Conservation (phyloP, 1,284 basidiomycete genomes). For the Marasmius fiardii region DNA sequence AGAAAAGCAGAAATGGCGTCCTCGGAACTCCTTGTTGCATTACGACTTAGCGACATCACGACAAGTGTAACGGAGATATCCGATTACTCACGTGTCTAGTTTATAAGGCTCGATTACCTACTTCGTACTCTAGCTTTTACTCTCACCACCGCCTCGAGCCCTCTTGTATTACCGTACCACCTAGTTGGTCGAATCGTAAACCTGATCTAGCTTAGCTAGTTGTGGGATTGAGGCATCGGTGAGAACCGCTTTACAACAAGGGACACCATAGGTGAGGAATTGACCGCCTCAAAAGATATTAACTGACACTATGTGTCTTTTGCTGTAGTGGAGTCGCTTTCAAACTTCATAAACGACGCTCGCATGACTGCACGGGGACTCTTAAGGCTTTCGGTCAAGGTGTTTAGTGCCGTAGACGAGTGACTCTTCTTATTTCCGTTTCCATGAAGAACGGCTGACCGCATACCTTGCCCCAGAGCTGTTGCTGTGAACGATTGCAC, state of each 20-base stretch:
- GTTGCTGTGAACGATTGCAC: slow-evolving; percentile 38
- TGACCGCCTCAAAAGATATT: too few species aligned
- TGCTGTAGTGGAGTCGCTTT: slow-evolving; percentile 31
- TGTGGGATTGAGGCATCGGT: too few species aligned
- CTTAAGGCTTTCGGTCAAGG: slow-evolving; percentile 33
- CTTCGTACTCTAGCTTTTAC: too few species aligned
- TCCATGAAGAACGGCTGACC: slow-evolving; percentile 3
- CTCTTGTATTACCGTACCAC: too few species aligned
- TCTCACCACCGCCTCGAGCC: too few species aligned
- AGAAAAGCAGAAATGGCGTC: slow-evolving; percentile 45
- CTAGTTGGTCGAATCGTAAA: too few species aligned
- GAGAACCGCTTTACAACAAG: too few species aligned
- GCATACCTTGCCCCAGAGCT: slow-evolving; percentile 31
- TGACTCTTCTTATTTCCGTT: slow-evolving; percentile 10
- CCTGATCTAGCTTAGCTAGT: too few species aligned
- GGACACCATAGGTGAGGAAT: slow-evolving; percentile 31
- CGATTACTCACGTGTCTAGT: too few species aligned
- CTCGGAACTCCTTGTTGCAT: slow-evolving; percentile 37
- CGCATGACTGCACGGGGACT: slow-evolving; percentile 32
- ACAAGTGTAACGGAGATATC: too few species aligned
- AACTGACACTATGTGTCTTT: too few species aligned
- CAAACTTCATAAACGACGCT: slow-evolving; percentile 34
- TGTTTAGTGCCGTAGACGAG: slow-evolving; percentile 40
- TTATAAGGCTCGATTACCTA: too few species aligned
- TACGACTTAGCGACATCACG: slow-evolving; percentile 34